phyloP scores from a whole-genome alignment of 257 asterid species.

The Echites panduratus region DNA sequence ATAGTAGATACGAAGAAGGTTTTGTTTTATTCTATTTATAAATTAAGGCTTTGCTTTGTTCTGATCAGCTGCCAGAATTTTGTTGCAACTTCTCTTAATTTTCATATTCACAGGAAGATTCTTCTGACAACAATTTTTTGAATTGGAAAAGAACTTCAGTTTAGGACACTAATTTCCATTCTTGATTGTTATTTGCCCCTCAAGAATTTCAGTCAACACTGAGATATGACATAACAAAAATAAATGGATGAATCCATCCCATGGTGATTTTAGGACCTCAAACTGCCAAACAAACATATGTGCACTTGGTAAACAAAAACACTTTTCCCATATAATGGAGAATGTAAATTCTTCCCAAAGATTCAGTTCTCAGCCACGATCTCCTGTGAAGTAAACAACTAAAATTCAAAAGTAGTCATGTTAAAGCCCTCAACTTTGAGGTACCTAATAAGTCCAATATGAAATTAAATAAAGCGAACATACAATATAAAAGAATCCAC shows the following conservation, averaged over 20 bases:
- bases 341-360: not conserved
- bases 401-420: not conserved
- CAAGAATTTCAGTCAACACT: not conserved
- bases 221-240: not conserved
- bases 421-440: not conserved
- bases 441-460: not conserved
- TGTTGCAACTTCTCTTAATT: not conserved
- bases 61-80: not conserved
- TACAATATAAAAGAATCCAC: not conserved
- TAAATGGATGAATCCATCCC: not conserved
- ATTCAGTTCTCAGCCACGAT: not conserved
- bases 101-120: not conserved
- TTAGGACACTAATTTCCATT: not conserved
- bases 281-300: not conserved
- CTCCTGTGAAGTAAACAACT: not conserved
- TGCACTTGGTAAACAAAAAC: not conserved
- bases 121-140: conserved; percentile 1
- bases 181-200: not conserved
- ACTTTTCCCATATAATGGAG: not conserved
- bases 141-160: not conserved
- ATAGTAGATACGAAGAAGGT: not conserved
- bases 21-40: not conserved
- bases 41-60: not conserved
- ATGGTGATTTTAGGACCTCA: not conserved
- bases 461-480: not conserved